Percentiles rank a stretch among this genome's conserved stretches.
These are phyloP conservation scores for Urochloa ruziziensis DNA, from an alignment of 176 grass and related monocot species.

Conservation along the genomic window DNA sequence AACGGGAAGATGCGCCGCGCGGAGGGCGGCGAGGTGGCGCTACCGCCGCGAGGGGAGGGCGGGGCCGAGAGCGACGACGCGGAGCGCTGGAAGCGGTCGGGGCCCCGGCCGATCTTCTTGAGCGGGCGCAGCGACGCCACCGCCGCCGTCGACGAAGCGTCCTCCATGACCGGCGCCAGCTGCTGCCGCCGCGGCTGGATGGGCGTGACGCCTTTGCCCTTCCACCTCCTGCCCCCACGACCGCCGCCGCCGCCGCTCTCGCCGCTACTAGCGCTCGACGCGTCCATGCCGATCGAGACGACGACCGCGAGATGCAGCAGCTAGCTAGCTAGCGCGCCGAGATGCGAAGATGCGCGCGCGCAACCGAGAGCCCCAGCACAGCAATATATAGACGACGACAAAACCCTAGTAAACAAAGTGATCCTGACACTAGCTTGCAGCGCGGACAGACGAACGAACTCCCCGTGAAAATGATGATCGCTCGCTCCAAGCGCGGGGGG, in stretches of 20 bases:
- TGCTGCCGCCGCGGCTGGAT: conserved; percentile 59
- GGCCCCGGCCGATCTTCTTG: conserved; percentile 62
- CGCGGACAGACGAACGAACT: neutral
- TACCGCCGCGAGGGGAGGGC: conserved; percentile 43
- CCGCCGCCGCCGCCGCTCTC: conserved; percentile 30
- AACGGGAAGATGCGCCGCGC: conserved; percentile 64
- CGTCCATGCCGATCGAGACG: conserved; percentile 29
- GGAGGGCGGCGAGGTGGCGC: conserved; percentile 20
- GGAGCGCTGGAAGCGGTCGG: conserved; percentile 42
- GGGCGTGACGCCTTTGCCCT: conserved; percentile 39
- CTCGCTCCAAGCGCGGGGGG: conserved; percentile 2
- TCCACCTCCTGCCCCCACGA: conserved; percentile 28
- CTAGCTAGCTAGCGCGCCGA: neutral
- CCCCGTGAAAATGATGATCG: neutral
- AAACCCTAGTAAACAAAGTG: conserved; percentile 22
- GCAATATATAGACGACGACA: conserved; percentile 6
- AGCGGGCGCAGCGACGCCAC: conserved; percentile 42
- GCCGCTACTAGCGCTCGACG: conserved; percentile 30
- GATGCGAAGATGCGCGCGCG: neutral
- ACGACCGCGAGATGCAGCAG: neutral
- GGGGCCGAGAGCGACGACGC: conserved; percentile 34
- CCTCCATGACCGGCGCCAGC: conserved; percentile 44
- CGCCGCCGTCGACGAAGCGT: conserved; percentile 27
- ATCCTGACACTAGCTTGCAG: conserved; percentile 26
- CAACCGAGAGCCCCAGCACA: conserved; percentile 6